A percentile compares a stretch with the other conserved stretches of the same genome.
These are phyloP conservation scores for Termitomyces sp. DNA, from an alignment of 768 basidiomycete species.

Conservation along the genomic window DNA sequence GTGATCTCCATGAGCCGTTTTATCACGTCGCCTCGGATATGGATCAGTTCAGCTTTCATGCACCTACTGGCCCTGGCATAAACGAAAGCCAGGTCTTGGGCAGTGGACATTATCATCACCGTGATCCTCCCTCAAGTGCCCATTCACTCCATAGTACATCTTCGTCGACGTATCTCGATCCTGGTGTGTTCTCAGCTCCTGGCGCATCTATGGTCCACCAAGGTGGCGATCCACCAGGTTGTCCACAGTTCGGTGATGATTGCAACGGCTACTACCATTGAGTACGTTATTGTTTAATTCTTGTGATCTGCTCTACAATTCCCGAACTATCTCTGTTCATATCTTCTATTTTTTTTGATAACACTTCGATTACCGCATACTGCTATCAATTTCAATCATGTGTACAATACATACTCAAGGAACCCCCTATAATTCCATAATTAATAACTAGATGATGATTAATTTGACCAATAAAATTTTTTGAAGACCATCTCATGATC, in stretches of 20 bases:
- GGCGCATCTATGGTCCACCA: slow-evolving; percentile 27
- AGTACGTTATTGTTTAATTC: slow-evolving; percentile 3
- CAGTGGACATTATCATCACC: slow-evolving; percentile 27
- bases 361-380: not conserved
- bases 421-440: slow-evolving; percentile 6
- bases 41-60: slow-evolving; percentile 50
- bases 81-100: slow-evolving; percentile 26
- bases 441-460: not conserved
- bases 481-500: not conserved
- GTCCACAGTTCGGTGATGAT: slow-evolving; percentile 43
- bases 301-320: not conserved
- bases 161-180: slow-evolving; percentile 17
- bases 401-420: slow-evolving; percentile 13
- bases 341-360: not conserved
- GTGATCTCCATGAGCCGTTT: slow-evolving; percentile 34
- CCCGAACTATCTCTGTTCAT: not conserved
- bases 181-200: slow-evolving; percentile 20
- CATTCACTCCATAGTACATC: slow-evolving; percentile 20
- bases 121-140: slow-evolving; percentile 19
- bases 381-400: slow-evolving; percentile 7
- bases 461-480: not conserved
- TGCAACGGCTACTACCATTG: slow-evolving; percentile 35
- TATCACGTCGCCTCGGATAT: slow-evolving; percentile 40
- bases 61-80: slow-evolving; percentile 27
- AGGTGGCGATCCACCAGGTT: slow-evolving; percentile 34